Percentiles rank a stretch among this genome's conserved stretches.
Evolutionary conservation across 306 rosid species (phyloP).

Genomic region (Prosopis cineraria): DNA sequence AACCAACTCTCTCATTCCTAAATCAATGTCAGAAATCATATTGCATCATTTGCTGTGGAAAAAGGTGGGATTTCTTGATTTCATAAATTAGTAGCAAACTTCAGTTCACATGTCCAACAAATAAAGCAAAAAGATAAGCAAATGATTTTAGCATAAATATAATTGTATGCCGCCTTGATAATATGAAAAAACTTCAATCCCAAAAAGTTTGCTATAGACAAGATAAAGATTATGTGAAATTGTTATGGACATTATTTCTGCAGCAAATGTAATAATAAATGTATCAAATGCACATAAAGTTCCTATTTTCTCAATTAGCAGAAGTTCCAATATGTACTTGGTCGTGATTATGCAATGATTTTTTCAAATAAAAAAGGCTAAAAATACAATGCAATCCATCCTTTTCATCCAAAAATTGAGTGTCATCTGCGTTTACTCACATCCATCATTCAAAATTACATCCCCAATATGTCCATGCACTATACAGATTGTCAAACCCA

Average conservation of each 20-base stretch:
- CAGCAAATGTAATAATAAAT: conserved; percentile 3
- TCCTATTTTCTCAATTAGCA: background rate
- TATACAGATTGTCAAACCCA: background rate
- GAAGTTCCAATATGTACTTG: background rate
- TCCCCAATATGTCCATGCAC: background rate
- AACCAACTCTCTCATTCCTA: conserved; percentile 27
- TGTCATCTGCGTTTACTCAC: background rate
- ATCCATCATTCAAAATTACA: background rate
- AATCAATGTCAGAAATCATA: conserved; percentile 18
- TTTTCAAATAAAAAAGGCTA: background rate
- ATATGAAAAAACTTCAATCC: background rate
- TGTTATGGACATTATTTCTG: background rate
- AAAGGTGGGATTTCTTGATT: background rate
- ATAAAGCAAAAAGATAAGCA: conserved; percentile 17
- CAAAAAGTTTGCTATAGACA: conserved; percentile 8
- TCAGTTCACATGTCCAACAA: conserved; percentile 20
- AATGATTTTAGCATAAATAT: conserved; percentile 10
- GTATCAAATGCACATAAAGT: background rate
- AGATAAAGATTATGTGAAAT: background rate
- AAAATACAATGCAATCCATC: background rate
- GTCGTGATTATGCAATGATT: background rate
- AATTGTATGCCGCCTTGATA: conserved; percentile 8
- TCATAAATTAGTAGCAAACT: background rate
- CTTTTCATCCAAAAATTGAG: background rate
- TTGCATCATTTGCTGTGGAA: background rate